Evolutionary conservation across 306 rosid genomes (phyloP).

Genomic region (Heteromeles arbutifolia): DNA sequence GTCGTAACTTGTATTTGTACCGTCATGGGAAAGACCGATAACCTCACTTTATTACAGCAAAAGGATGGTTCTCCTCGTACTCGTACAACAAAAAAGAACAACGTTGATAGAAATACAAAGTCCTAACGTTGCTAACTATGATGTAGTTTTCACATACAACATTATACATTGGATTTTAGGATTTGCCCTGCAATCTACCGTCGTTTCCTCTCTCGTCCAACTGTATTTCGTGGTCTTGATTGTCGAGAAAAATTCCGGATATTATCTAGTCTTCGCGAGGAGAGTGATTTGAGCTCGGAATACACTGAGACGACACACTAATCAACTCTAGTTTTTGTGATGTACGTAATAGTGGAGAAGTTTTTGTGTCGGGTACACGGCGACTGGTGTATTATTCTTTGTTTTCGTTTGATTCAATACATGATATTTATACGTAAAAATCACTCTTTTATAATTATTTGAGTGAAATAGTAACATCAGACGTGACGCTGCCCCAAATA

Average conservation of each 20-base stretch:
- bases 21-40: slow-evolving; percentile 30
- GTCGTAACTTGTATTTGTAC: slow-evolving; percentile 37
- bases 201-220: not conserved
- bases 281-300: too few relatives aligned
- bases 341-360: too few relatives aligned
- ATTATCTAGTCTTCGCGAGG: too few relatives aligned
- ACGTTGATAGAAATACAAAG: not conserved
- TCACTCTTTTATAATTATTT: too few relatives aligned
- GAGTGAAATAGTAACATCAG: too few relatives aligned
- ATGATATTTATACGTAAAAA: too few relatives aligned
- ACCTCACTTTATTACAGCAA: slow-evolving; percentile 16
- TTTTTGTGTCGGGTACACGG: too few relatives aligned
- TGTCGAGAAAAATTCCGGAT: not conserved
- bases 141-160: not conserved
- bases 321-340: too few relatives aligned
- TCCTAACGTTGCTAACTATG: not conserved
- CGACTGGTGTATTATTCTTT: too few relatives aligned
- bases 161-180: not conserved
- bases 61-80: slow-evolving; percentile 14
- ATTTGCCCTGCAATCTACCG: not conserved
- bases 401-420: too few relatives aligned
- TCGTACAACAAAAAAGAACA: slow-evolving; percentile 15
- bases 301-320: too few relatives aligned
- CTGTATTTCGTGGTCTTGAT: not conserved
- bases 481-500: fast-evolving